These are phyloP conservation scores for Alectoria sarmentosa DNA, from an alignment of 495 filamentous ascomycete genomes.

Conservation along the genomic window DNA sequence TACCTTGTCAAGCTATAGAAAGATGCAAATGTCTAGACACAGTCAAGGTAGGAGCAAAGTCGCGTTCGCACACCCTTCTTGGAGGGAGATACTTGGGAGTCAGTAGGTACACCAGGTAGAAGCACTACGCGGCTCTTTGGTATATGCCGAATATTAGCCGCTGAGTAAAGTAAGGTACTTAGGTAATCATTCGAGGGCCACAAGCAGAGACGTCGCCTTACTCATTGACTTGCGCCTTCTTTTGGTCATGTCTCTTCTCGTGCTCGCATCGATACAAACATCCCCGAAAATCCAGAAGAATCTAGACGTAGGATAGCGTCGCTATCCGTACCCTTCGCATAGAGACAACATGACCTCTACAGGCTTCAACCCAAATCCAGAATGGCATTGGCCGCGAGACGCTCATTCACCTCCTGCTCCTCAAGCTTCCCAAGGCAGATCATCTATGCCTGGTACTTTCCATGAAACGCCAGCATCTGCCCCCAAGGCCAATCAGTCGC, in stretches of 20 bases:
- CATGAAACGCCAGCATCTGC: slow-evolving; percentile 14
- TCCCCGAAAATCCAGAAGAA: background rate
- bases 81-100: background rate
- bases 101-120: background rate
- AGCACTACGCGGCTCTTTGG: background rate
- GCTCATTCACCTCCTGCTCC: slow-evolving; percentile 18
- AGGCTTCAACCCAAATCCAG: slow-evolving; percentile 28
- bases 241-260: slow-evolving; percentile 8
- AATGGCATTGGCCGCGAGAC: slow-evolving; percentile 34
- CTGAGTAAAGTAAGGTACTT: too few species aligned
- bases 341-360: slow-evolving; percentile 29
- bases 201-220: slow-evolving; percentile 6
- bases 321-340: background rate
- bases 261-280: background rate
- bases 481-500: background rate
- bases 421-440: background rate
- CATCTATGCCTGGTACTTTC: slow-evolving; percentile 25
- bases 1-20: background rate
- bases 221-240: background rate
- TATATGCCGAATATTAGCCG: too few species aligned
- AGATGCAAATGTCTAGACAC: background rate
- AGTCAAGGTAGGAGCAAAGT: background rate
- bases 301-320: slow-evolving; percentile 5
- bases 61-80: background rate
- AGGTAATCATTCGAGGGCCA: background rate